Evolutionary conservation across 2,329 filamentous ascomycete species (phyloP), one percentile per base, ranked within the genome.

Genomic region (Colletotrichum sublineola): DNA sequence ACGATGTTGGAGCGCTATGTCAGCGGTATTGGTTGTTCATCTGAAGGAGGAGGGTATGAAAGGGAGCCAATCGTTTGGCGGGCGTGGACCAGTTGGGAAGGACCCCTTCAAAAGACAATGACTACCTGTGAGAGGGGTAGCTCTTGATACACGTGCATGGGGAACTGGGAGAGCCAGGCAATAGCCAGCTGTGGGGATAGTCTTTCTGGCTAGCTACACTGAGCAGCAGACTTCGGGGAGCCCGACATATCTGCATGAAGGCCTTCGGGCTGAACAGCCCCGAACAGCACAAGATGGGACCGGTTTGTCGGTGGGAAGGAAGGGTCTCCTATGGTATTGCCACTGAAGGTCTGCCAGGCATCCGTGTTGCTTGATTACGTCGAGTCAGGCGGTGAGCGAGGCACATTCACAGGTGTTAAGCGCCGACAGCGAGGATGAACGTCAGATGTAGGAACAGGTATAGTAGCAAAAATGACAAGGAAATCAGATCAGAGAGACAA

Each of bases 311-410:
- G 46, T 61, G 66, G 31, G n/a, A 69, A 55, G 69, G 33, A 69
- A 50, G 69, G 66, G 53, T 72, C 55, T 72, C 70, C 69, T 52
- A 31, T 72, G 38, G 60, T 55, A 52, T 72, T 72, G 69, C 69
- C 66, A 69, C 60, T 48, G 55, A 46, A 69, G 61, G 66, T 33
- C 70, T 70, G 66, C 38, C 60, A 72, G 66, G 70, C 70, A 70
- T 70, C 70, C 65, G 48, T 60, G 60, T 56, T 72, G 60, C 70
- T 64, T 50, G 55, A 42, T n/a, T 55, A 69, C 44, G 66, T 58
- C 70, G 70, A 72, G 66, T 72, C 70, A 72, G 70, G 70, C 70
- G 66, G 70, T 72, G 70, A 69, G 57, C 44, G 29, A 61, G 52
- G 55, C 66, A 69, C 60, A 9, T 40, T 40, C 33, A 46, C 7